These are phyloP conservation scores for Aspergillus fumigatus DNA, from an alignment of 2,329 filamentous ascomycete genomes.

Conservation along the genomic window DNA sequence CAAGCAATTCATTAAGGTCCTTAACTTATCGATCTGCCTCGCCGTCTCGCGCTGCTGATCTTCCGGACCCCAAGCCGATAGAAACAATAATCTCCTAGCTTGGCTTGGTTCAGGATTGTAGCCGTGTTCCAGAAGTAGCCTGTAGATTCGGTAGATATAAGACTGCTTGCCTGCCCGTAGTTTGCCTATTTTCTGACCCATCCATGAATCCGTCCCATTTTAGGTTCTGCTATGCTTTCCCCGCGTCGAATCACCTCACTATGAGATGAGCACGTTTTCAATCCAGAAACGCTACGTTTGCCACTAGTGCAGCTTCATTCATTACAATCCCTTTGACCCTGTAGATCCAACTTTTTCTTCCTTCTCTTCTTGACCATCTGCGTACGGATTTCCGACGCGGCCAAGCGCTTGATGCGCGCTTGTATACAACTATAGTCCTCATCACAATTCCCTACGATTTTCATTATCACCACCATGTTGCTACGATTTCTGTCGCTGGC, in stretches of 20 bases:
- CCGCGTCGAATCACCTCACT: background rate
- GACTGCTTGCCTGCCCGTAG: background rate
- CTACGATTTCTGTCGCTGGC: slow-evolving; percentile 11
- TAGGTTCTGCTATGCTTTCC: background rate
- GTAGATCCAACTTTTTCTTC: background rate
- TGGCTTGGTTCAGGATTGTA: background rate
- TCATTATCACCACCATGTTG: slow-evolving; percentile 8
- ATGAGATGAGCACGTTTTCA: background rate
- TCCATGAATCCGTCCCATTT: background rate
- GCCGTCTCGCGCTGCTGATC: background rate
- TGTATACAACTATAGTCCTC: background rate
- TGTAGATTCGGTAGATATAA: background rate
- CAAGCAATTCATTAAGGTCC: too few relatives aligned
- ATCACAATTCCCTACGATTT: background rate
- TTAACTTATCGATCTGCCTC: background rate
- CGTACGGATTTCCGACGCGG: background rate
- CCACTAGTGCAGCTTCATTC: background rate
- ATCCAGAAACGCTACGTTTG: background rate
- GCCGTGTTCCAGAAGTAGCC: background rate
- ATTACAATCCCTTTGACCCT: background rate
- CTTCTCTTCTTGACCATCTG: background rate
- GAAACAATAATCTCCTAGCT: background rate
- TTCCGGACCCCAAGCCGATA: background rate
- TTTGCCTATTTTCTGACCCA: background rate
- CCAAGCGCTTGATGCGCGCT: background rate